Conservation (phyloP, 352 stramenopile genomes). For the Pilasporangium apinafurcum region DNA sequence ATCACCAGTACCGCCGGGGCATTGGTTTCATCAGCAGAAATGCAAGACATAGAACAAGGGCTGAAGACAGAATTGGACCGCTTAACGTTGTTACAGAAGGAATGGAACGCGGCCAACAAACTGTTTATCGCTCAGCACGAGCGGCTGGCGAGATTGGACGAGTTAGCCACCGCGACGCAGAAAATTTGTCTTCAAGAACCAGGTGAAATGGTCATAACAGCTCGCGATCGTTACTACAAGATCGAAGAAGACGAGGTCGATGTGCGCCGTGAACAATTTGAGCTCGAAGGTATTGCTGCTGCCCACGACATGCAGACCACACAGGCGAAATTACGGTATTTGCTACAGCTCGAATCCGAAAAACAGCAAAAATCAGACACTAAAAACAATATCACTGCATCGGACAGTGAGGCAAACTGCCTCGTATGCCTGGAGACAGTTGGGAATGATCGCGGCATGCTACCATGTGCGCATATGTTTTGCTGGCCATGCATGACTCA, state of each 20-base stretch:
- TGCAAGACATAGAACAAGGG: conserved; percentile 24
- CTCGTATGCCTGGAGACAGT: conserved; percentile 79
- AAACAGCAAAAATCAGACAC: conserved; percentile 8
- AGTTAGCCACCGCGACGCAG: conserved; percentile 70
- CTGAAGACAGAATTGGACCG: conserved; percentile 41
- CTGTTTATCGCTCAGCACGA: conserved; percentile 67
- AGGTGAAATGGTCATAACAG: conserved; percentile 29
- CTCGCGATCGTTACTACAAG: conserved; percentile 49
- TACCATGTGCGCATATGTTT: conserved; percentile 86
- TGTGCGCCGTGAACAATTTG: conserved; percentile 21
- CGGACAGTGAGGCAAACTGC: conserved; percentile 15
- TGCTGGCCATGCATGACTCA: conserved; percentile 38
- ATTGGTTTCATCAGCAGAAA: no score
- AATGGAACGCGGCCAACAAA: conserved; percentile 50
- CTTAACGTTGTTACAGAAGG: conserved; percentile 33
- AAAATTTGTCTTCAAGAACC: conserved; percentile 46
- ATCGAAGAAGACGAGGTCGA: conserved; percentile 37
- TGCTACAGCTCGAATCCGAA: conserved; percentile 53
- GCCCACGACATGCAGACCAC: conserved; percentile 38
- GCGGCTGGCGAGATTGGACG: conserved; percentile 62
- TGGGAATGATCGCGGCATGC: conserved; percentile 52
- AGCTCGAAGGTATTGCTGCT: conserved; percentile 33
- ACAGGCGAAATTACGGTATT: conserved; percentile 52
- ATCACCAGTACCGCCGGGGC: conserved; percentile 19
- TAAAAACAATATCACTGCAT: not conserved